phyloP scores from a whole-genome alignment of 768 basidiomycete species.

The Asterophora parasitica region DNA sequence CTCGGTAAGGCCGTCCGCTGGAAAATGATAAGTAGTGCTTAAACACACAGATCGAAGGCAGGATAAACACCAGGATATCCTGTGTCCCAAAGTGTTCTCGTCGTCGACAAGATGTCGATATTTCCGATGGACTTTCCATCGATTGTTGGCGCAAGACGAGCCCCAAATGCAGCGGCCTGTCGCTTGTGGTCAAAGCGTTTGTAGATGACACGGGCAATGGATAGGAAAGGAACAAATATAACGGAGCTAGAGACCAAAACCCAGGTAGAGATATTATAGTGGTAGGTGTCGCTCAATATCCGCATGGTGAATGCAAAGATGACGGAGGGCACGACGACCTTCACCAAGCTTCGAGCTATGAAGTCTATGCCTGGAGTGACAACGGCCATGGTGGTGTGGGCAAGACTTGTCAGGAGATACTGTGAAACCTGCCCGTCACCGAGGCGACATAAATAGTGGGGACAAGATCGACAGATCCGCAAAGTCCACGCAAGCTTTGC shows the following conservation, averaged over 20 bases:
- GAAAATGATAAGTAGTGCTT: not conserved
- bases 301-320: conserved; percentile 16
- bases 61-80: conserved; percentile 46
- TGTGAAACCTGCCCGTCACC: too few relatives aligned
- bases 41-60: not conserved
- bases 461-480: not conserved
- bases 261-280: conserved; percentile 32
- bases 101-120: conserved; percentile 34
- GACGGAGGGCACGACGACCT: conserved; percentile 16
- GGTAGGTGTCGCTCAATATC: conserved; percentile 11
- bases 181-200: conserved; percentile 27
- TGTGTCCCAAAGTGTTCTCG: conserved; percentile 32
- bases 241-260: conserved; percentile 25
- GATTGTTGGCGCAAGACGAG: conserved; percentile 35
- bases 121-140: conserved; percentile 40
- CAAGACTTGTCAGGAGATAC: too few relatives aligned
- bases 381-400: conserved; percentile 17
- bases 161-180: conserved; percentile 40
- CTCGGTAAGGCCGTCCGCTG: conserved; percentile 43
- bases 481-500: not conserved
- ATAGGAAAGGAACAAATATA: conserved; percentile 29
- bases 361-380: conserved; percentile 34
- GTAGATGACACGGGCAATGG: conserved; percentile 24
- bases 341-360: conserved; percentile 20
- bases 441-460: too few relatives aligned